Evolutionary conservation across 2,329 filamentous ascomycete species (phyloP).

Genomic region (Fusarium hainanense): DNA sequence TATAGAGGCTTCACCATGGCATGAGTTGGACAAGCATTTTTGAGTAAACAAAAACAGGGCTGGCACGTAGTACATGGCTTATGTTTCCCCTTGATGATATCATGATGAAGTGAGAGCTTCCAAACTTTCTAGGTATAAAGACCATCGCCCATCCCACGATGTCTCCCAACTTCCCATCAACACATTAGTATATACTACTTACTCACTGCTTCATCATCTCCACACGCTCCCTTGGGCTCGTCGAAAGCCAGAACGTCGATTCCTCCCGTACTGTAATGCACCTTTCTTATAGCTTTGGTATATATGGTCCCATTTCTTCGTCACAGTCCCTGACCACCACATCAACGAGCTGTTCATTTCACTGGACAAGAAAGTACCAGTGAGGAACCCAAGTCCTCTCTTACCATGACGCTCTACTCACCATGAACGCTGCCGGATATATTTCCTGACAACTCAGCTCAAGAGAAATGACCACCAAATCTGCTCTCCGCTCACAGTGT

Average conservation of each 20-base stretch:
- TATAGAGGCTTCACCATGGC: background rate
- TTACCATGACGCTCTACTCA: background rate
- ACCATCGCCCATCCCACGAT: background rate
- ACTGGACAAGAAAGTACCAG: too few species aligned
- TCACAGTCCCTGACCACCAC: background rate
- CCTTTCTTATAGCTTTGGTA: background rate
- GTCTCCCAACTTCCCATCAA: background rate
- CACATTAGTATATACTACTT: background rate
- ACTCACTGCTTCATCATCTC: background rate
- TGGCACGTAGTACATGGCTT: background rate
- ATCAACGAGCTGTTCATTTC: too few species aligned
- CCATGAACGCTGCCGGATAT: background rate
- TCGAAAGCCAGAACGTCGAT: background rate
- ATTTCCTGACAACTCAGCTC: background rate
- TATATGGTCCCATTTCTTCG: background rate
- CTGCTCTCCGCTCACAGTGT: background rate
- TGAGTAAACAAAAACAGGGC: too few species aligned
- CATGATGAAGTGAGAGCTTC: background rate
- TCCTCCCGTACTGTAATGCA: background rate
- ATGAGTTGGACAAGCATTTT: background rate
- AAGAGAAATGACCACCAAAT: fast-evolving
- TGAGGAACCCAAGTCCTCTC: too few species aligned
- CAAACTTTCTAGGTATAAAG: background rate
- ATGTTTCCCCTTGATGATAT: background rate
- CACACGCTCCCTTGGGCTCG: background rate